Evolutionary conservation across 2,329 filamentous ascomycete species (phyloP).

Genomic region (Trichoderma oligosporum): DNA sequence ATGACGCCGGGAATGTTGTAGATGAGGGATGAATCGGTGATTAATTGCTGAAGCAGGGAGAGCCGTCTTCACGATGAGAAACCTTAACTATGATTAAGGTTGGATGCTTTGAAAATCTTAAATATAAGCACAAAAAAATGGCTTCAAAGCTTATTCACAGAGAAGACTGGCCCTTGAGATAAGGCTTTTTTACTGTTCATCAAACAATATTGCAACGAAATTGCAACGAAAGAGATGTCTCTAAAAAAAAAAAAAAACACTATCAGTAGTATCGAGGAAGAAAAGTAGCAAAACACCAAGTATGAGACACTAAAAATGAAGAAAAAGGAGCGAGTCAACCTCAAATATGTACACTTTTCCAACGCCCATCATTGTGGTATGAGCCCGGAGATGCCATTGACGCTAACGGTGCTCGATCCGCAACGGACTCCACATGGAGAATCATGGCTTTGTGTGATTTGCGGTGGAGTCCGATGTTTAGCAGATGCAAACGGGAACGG

Average conservation of each 20-base stretch:
- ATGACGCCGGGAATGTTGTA: conserved; percentile 39
- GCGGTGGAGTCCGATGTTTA: conserved; percentile 14
- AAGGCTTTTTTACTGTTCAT: neutral
- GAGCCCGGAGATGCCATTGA: neutral
- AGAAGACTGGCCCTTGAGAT: neutral
- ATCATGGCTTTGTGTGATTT: neutral
- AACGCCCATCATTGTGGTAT: neutral
- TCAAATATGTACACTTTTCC: neutral
- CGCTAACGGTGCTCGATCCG: conserved; percentile 10
- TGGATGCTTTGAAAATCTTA: neutral
- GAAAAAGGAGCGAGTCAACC: neutral
- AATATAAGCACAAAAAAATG: neutral
- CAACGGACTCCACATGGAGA: conserved; percentile 4
- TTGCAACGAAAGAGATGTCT: neutral
- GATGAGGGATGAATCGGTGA: neutral
- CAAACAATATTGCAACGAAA: neutral
- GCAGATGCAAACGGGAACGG: too few species aligned
- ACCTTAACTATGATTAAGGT: neutral
- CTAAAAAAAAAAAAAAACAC: neutral
- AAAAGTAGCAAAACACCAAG: neutral
- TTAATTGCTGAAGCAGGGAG: neutral
- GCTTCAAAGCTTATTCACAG: neutral
- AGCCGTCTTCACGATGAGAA: too few species aligned
- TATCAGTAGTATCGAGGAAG: neutral
- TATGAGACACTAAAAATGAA: neutral